Percentiles rank a stretch among this genome's conserved stretches.
phyloP scores from a whole-genome alignment of 2,329 filamentous ascomycete species.

The Botrytis sinoallii region DNA sequence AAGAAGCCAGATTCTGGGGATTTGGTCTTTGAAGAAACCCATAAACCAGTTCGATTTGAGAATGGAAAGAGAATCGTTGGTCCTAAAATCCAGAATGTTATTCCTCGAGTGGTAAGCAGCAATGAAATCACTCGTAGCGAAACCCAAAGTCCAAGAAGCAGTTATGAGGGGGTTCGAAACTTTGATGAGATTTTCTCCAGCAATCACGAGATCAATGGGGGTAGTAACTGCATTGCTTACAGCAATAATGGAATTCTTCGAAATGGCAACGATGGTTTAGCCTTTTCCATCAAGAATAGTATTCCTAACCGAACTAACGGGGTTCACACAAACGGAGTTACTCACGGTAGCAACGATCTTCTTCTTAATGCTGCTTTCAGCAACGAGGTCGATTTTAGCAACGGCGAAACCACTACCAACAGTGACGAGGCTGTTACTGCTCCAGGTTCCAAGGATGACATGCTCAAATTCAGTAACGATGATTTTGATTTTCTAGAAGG shows the following conservation, averaged over 20 bases:
- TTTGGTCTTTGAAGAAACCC: neutral
- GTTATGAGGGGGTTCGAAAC: neutral
- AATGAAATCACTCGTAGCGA: neutral
- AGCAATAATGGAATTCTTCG: neutral
- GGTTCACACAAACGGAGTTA: neutral
- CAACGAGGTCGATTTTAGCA: neutral
- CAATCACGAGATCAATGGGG: neutral
- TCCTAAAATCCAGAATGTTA: neutral
- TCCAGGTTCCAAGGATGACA: too few species aligned
- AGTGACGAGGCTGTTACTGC: too few species aligned
- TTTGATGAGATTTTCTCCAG: neutral
- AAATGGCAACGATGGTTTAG: neutral
- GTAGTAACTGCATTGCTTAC: neutral
- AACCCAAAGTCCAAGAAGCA: neutral
- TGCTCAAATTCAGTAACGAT: neutral
- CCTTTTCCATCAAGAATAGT: neutral
- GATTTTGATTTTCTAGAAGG: conserved; percentile 12
- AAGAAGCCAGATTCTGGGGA: neutral
- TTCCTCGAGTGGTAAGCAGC: neutral
- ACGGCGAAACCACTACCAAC: too few species aligned
- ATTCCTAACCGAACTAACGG: neutral
- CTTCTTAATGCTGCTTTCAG: neutral
- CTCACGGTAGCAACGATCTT: neutral
- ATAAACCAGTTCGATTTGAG: neutral
- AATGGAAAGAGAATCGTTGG: conserved; percentile 3